Evolutionary conservation across 1,284 basidiomycete genomes (phyloP).

Genomic region (Ustilago curta): DNA sequence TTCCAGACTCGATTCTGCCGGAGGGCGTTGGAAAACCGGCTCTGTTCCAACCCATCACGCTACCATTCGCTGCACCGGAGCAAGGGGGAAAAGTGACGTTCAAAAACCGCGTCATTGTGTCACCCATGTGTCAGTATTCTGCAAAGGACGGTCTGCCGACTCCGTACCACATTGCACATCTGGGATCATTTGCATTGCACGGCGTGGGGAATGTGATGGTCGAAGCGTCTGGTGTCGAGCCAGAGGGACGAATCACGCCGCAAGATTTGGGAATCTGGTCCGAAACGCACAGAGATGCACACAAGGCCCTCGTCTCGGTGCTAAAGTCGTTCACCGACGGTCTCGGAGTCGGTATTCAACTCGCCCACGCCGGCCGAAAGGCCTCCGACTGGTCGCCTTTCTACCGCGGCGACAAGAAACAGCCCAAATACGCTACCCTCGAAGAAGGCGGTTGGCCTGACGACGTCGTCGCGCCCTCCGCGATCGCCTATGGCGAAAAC

Average conservation of each 20-base stretch:
- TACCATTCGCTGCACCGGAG: constrained; percentile 39
- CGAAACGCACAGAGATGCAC: constrained; percentile 78
- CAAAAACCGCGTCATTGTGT: constrained; percentile 63
- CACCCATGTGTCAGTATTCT: constrained; percentile 67
- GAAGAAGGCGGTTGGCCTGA: constrained; percentile 78
- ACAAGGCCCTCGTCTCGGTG: constrained; percentile 80
- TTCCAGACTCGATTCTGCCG: constrained; percentile 55
- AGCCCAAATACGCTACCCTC: constrained; percentile 40
- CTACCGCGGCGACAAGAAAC: constrained; percentile 69
- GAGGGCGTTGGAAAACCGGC: constrained; percentile 52
- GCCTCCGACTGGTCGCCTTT: constrained; percentile 72
- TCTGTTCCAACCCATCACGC: constrained; percentile 51
- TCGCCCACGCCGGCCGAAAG: constrained; percentile 83
- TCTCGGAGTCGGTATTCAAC: constrained; percentile 80
- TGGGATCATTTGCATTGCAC: constrained; percentile 65
- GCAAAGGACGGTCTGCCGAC: constrained; percentile 59
- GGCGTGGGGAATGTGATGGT: constrained; percentile 65
- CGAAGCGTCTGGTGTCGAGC: constrained; percentile 73
- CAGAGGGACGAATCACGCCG: constrained; percentile 82
- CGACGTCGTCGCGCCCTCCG: constrained; percentile 75
- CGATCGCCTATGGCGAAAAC: constrained; percentile 73
- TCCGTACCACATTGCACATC: constrained; percentile 65
- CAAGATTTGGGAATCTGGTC: constrained; percentile 80
- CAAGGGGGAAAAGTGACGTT: constrained; percentile 31
- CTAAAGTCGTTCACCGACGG: constrained; percentile 75